Evolutionary conservation across 108 stramenopile species (phyloP).

Genomic region (Cyclotella atomus): DNA sequence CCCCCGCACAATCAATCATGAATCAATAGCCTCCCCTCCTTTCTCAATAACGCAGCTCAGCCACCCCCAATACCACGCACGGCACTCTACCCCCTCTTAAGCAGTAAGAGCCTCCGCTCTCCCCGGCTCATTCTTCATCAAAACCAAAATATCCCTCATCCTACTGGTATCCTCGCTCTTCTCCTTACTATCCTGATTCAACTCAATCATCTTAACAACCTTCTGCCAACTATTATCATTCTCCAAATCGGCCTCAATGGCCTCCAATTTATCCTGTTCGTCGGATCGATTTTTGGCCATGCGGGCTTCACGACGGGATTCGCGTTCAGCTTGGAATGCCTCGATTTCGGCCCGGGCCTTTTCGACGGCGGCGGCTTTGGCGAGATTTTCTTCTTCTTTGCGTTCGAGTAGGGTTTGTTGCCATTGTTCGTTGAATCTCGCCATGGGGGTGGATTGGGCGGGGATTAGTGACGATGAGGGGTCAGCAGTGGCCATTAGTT

Average conservation of each 20-base stretch:
- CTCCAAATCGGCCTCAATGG: constrained; percentile 93
- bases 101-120: constrained; percentile 70
- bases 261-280: constrained; percentile 92
- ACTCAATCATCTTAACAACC: constrained; percentile 88
- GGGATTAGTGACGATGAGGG: constrained; percentile 3
- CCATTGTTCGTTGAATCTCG: constrained; percentile 88
- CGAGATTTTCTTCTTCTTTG: constrained; percentile 83
- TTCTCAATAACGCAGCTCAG: too few relatives aligned
- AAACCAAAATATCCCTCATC: constrained; percentile 85
- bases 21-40: too few relatives aligned
- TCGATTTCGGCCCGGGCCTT: constrained; percentile 64
- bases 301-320: constrained; percentile 67
- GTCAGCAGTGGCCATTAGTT: constrained; percentile 7
- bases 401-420: constrained; percentile 69
- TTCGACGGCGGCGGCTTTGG: constrained; percentile 73
- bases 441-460: constrained; percentile 66
- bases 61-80: too few relatives aligned
- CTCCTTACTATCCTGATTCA: constrained; percentile 75
- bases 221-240: constrained; percentile 90
- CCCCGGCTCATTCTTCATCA: constrained; percentile 86
- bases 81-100: not conserved
- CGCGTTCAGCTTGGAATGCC: constrained; percentile 70
- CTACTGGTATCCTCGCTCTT: constrained; percentile 68
- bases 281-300: constrained; percentile 88
- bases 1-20: too few relatives aligned